Evolutionary conservation across 2,329 filamentous ascomycete genomes (phyloP).

Genomic region (Phyllosticta paracitricarpa): DNA sequence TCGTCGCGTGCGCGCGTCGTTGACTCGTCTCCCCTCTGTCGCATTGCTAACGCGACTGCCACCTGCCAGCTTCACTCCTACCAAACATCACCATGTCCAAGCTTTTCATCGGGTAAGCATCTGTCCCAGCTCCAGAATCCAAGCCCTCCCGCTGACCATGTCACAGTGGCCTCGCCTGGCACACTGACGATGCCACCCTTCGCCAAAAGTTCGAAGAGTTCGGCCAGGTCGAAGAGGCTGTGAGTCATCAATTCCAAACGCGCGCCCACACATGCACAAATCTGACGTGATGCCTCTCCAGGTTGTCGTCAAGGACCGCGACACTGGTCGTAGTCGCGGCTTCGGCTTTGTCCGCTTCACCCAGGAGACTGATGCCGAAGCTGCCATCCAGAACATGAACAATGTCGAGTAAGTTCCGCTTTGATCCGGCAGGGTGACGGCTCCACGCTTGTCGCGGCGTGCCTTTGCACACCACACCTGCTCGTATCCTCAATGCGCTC

Average conservation of each 20-base stretch:
- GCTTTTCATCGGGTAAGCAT: slow-evolving; percentile 83
- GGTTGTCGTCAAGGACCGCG: slow-evolving; percentile 96
- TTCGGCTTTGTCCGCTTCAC: slow-evolving; percentile 94
- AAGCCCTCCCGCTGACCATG: slow-evolving; percentile 2
- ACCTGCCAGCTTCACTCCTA: neutral
- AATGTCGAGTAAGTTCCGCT: slow-evolving; percentile 67
- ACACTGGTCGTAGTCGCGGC: slow-evolving; percentile 90
- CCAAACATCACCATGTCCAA: slow-evolving; percentile 61
- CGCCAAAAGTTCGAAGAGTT: slow-evolving; percentile 89
- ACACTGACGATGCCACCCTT: slow-evolving; percentile 83
- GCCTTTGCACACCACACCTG: too few species aligned
- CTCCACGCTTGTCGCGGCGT: neutral
- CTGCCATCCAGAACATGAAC: slow-evolving; percentile 71
- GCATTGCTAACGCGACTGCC: neutral
- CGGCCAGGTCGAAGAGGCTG: slow-evolving; percentile 86
- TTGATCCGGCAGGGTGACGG: neutral
- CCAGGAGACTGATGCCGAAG: slow-evolving; percentile 64
- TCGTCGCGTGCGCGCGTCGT: neutral
- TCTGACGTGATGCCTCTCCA: slow-evolving; percentile 29
- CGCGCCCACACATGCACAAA: neutral
- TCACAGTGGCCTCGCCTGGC: slow-evolving; percentile 87
- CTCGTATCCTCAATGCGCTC: neutral
- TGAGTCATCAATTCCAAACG: slow-evolving; percentile 33
- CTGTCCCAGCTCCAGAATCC: slow-evolving; percentile 11
- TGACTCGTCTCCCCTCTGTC: neutral